Base-by-base conservation (phyloP, 1,284 basidiomycete genomes). In the Ustilago sp. region DNA sequence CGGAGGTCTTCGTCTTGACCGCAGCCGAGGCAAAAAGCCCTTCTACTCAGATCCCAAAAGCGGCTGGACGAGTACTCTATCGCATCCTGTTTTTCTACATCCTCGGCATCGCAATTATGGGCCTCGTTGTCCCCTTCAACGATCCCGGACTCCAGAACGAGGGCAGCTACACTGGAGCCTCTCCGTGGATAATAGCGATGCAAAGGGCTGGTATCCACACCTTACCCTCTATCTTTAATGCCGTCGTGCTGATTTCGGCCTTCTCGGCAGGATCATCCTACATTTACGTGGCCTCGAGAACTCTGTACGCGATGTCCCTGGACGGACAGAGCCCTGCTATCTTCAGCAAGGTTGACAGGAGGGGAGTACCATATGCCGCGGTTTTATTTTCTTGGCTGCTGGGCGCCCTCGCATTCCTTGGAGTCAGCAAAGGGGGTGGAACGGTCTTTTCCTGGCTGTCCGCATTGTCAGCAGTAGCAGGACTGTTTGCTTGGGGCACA, bases 241-340 rank as follows among this genome's bases (percentile, higher is more conserved):
- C 94, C 36, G 87, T 88, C 50, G 86, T 93, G 39, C 88, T 93
- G 65, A 90, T 91, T 32, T 93, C 93, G 1, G 94, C 94, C 1
- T 93, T 92, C 90, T 94, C 93, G 7, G 93, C 94, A 6, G 93
- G 92, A 2, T 92, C 91, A 45, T 92, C 92, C 75, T 92, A 94
- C 81, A 85, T 95, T 59, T 96, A 93, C 87, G 92, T 91, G 2
- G 91, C 91, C 13, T 94, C 92, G 11, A 91, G 94, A 81, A 93
- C 75, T 77, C 77, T 80, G 57, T 92, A 95, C 85, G 92, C 92
- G 45, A 88, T 97, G 64, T 91, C 94, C 15, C 85, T 89, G 6
- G 88, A 90, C 19, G 91, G 92, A 0, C 92, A 93, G 80, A 94
- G 93, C 0, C 94, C 94, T 5, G 71, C 70, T 15, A 61, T 94